Evolutionary conservation across 768 basidiomycete species (phyloP).

Genomic region (Suillus tomentosus): DNA sequence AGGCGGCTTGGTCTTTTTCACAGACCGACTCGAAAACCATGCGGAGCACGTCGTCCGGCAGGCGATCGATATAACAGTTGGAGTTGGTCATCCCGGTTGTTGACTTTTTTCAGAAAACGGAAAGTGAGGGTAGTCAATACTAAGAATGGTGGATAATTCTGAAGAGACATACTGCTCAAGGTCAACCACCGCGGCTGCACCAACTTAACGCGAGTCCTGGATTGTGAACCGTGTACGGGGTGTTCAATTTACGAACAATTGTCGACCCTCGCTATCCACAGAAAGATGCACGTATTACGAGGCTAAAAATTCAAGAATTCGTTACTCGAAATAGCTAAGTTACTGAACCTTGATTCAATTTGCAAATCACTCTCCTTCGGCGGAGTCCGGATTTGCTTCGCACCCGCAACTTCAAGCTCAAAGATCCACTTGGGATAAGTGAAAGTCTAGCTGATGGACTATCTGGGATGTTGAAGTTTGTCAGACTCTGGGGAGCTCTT

Average conservation of each 20-base stretch:
- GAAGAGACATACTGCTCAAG: background rate
- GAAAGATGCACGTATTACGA: background rate
- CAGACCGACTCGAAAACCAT: background rate
- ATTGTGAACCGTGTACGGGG: background rate
- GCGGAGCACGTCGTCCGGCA: background rate
- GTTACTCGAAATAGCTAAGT: background rate
- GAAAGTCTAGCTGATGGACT: background rate
- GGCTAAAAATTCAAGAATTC: background rate
- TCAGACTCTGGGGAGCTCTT: background rate
- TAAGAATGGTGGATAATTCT: background rate
- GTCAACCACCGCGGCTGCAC: background rate
- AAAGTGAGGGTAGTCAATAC: background rate
- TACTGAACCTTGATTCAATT: background rate
- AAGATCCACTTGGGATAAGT: background rate
- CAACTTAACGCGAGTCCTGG: background rate
- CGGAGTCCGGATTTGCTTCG: background rate
- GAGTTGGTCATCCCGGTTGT: background rate
- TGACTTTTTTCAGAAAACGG: background rate
- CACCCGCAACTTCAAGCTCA: background rate
- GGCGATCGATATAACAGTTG: background rate
- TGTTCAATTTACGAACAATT: background rate
- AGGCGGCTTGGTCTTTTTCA: conserved; percentile 2
- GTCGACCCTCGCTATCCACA: background rate
- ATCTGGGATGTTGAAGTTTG: background rate
- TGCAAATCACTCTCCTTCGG: background rate